Conservation (phyloP, 2,329 filamentous ascomycete genomes). For the Periglandula ipomoeae region DNA sequence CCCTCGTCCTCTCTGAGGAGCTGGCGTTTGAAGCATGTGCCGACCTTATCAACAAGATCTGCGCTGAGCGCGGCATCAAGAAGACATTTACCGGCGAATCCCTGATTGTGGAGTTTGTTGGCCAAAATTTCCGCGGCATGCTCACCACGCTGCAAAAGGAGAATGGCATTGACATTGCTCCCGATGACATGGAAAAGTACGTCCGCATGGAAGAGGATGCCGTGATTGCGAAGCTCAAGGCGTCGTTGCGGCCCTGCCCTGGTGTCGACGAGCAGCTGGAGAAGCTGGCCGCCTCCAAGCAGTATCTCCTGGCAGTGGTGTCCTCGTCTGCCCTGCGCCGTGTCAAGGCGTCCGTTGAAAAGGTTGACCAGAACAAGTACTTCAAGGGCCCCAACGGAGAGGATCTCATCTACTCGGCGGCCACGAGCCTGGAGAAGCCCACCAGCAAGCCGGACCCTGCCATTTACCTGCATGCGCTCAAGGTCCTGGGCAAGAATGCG, state of each 20-base stretch:
- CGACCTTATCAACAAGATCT: conserved; percentile 79
- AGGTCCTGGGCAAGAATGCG: conserved; percentile 62
- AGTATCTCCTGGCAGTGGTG: conserved; percentile 72
- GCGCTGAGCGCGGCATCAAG: conserved; percentile 52
- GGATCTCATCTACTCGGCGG: conserved; percentile 71
- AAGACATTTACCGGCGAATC: conserved; percentile 68
- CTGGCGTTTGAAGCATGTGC: conserved; percentile 88
- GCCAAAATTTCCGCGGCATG: conserved; percentile 93
- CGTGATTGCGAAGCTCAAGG: conserved; percentile 71
- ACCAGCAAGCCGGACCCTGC: conserved; percentile 87
- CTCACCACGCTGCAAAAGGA: conserved; percentile 66
- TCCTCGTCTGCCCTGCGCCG: conserved; percentile 71
- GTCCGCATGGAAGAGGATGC: conserved; percentile 71
- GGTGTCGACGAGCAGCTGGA: conserved; percentile 61
- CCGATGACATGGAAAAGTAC: conserved; percentile 63
- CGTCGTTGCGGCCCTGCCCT: conserved; percentile 56
- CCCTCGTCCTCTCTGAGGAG: conserved; percentile 83
- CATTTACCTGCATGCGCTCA: conserved; percentile 72
- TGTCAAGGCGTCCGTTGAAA: conserved; percentile 68
- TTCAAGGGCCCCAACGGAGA: conserved; percentile 43
- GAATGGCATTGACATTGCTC: conserved; percentile 60
- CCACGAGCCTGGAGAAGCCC: conserved; percentile 67
- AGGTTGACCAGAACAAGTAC: conserved; percentile 71
- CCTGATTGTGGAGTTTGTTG: conserved; percentile 80
- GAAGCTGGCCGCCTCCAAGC: conserved; percentile 47